Evolutionary conservation across 2,329 filamentous ascomycete genomes (phyloP).

Genomic region (Bipolaris cookei): DNA sequence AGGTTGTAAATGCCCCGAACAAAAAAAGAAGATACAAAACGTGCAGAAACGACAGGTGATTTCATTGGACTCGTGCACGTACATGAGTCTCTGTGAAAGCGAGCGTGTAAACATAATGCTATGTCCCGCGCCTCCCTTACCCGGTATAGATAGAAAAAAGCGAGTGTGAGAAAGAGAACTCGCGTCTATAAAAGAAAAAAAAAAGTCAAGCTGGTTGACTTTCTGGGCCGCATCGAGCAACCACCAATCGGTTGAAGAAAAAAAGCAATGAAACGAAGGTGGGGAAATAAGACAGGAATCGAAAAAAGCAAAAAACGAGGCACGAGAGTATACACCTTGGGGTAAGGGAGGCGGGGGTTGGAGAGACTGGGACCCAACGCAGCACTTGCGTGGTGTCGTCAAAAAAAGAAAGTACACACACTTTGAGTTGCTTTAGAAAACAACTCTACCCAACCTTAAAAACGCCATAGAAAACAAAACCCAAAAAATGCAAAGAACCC

Average conservation of each 20-base stretch:
- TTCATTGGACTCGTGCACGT: not conserved
- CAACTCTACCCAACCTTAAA: not conserved
- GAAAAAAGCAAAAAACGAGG: not conserved
- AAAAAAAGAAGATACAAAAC: not conserved
- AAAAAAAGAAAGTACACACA: not conserved
- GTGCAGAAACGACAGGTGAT: not conserved
- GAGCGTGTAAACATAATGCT: not conserved
- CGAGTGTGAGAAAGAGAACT: not conserved
- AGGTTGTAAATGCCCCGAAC: not conserved
- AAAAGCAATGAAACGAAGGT: not conserved
- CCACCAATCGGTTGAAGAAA: not conserved
- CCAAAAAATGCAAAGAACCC: not conserved
- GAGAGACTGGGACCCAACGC: slow-evolving; percentile 4
- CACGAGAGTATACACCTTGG: not conserved
- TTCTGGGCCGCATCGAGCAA: not conserved
- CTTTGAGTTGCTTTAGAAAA: not conserved
- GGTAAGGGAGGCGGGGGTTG: not conserved
- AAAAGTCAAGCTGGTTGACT: not conserved
- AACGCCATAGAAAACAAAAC: slow-evolving; percentile 6
- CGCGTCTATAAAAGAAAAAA: too few species aligned
- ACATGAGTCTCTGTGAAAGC: not conserved
- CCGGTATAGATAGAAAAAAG: too few species aligned
- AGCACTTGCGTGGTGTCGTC: slow-evolving; percentile 17
- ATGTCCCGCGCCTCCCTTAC: not conserved
- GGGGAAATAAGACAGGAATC: not conserved